Base-by-base conservation (phyloP, 2,329 filamentous ascomycete species). In the Talaromyces sp. region DNA sequence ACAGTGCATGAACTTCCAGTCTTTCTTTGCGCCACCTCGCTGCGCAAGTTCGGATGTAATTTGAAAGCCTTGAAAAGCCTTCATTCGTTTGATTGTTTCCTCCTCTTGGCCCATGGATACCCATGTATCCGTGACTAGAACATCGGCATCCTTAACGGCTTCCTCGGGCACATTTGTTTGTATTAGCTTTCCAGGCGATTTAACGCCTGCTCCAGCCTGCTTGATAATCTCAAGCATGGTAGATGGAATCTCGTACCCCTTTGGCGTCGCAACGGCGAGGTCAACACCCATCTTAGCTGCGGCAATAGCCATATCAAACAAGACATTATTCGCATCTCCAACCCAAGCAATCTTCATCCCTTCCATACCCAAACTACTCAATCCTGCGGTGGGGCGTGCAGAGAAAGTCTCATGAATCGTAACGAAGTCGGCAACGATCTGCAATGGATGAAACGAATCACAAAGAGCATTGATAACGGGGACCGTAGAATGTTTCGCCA, bases 1-100 rank as follows among this genome's bases (percentile, higher is more conserved):
- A 77, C 95, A 99, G 82, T 99, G 95, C 95, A 99, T 97, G 77
- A 99, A 99, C 79, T 92, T 93, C 95, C 95, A 99, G 68, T 86
- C 86, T 15, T 90, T 84, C 77, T 95, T 96, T 49, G 95, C 95
- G 22, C 92, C 93, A 51, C 93, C 93, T 59, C 89, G 85, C 78
- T 89, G 86, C 1, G 93, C 94, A 70, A 99, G 83, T 51, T 95
- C 91, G 58, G 89, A 86, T 2, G 94, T 97, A 73, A 99, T 91
- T 77, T 97, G 94, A 80, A 93, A 99, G 15, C 94, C 93, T 34
- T 86, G 85, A 76, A 99, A 99, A 1, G 88, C 92, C 74, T 89
- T 86, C 67, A 97, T 77, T 60, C 92, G 85, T 82, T 90, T 90
- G 70, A 88, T 84, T 45, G 88, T 84, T 79, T 99, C 95, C 65